Conservation (phyloP, 805 yeast genomes). For the Torulaspora indica region DNA sequence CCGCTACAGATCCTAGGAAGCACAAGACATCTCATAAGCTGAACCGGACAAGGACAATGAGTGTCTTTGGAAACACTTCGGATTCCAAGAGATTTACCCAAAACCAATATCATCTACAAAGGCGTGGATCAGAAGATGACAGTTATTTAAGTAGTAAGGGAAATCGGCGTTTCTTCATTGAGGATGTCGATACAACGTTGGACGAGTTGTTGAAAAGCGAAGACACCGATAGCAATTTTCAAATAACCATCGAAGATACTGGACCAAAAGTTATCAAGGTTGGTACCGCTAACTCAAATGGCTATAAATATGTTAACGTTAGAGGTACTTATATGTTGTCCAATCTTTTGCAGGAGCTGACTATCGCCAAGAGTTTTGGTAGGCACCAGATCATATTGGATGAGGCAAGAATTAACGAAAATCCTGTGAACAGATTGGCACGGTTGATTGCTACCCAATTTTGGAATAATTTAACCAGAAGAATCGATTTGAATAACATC, state of each 20-base stretch:
- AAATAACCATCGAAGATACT: conserved; percentile 78
- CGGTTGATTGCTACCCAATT: conserved; percentile 71
- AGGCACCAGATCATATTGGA: conserved; percentile 73
- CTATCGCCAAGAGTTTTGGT: conserved; percentile 78
- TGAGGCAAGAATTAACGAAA: conserved; percentile 78
- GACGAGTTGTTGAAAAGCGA: conserved; percentile 64
- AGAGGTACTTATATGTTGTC: conserved; percentile 89
- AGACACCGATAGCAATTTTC: conserved; percentile 80
- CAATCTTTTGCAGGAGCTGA: conserved; percentile 79
- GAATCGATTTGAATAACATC: conserved; percentile 57
- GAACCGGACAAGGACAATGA: conserved; percentile 55
- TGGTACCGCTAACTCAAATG: conserved; percentile 82
- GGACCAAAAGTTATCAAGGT: conserved; percentile 78
- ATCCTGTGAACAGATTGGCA: conserved; percentile 73
- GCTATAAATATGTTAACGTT: conserved; percentile 64
- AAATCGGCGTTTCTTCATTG: conserved; percentile 53
- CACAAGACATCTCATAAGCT: conserved; percentile 33
- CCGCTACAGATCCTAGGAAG: conserved; percentile 51
- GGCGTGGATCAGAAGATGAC: conserved; percentile 56
- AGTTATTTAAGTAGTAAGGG: conserved; percentile 37
- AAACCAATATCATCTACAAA: conserved; percentile 33
- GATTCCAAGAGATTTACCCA: conserved; percentile 17
- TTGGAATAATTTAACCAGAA: conserved; percentile 76
- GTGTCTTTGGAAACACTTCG: conserved; percentile 39
- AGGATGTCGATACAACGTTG: conserved; percentile 69